These are phyloP conservation scores for Eucalyptus victrix DNA, from an alignment of 345 rosid genomes.

Conservation along the genomic window DNA sequence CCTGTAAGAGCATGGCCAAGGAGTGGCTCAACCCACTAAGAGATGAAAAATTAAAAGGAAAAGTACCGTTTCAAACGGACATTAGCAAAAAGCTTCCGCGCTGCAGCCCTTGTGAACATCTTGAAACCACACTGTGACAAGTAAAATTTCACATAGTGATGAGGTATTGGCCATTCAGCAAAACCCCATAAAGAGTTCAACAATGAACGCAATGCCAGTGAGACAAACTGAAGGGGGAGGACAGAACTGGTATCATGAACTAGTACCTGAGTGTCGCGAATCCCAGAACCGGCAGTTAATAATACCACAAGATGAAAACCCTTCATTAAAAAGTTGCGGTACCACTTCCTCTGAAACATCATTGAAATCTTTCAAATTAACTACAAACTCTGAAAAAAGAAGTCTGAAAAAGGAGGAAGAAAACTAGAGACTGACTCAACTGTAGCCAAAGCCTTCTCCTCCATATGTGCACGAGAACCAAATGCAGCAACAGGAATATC, in stretches of 20 bases:
- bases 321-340: constrained; percentile 94
- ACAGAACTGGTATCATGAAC: not conserved
- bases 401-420: not conserved
- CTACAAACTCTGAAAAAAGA: not conserved
- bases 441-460: constrained; percentile 88
- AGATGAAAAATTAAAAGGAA: not conserved
- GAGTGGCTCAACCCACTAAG: not conserved
- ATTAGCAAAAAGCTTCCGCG: constrained; percentile 81
- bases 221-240: not conserved
- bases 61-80: constrained; percentile 71
- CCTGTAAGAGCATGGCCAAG: not conserved
- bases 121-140: constrained; percentile 89
- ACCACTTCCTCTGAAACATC: constrained; percentile 85
- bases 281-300: constrained; percentile 85
- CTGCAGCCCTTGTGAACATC: constrained; percentile 99
- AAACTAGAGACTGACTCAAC: constrained; percentile 34
- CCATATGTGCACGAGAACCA: constrained; percentile 99
- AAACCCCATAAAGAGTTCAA: not conserved
- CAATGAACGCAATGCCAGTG: not conserved
- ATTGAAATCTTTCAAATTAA: constrained; percentile 2
- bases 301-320: constrained; percentile 94
- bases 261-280: constrained; percentile 90
- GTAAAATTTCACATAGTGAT: not conserved
- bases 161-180: not conserved
- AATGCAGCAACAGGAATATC: constrained; percentile 76